A percentile compares a stretch with the other conserved stretches of the same genome.
Evolutionary conservation across 2,329 filamentous ascomycete species (phyloP).

Genomic region (Aaosphaeria pasadenensis): DNA sequence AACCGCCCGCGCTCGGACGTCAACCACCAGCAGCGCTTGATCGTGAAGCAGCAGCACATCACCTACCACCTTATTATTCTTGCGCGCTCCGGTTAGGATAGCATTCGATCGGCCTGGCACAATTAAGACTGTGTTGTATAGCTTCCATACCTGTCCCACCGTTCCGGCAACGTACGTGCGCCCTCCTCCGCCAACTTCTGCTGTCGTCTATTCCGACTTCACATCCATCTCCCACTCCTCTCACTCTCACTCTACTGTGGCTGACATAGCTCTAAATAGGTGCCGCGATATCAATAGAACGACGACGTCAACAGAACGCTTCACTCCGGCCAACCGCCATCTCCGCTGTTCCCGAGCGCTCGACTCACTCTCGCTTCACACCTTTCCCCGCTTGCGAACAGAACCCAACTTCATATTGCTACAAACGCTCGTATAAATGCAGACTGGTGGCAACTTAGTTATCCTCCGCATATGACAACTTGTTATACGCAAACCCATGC

Average conservation of each 20-base stretch:
- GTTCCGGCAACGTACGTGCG: constrained; percentile 24
- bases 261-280: constrained; percentile 15
- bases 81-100: constrained; percentile 25
- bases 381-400: constrained; percentile 7
- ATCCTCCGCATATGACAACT: constrained; percentile 27
- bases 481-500: constrained; percentile 43
- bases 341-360: constrained; percentile 3
- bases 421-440: not conserved
- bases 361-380: constrained; percentile 11
- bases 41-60: constrained; percentile 20
- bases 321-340: not conserved
- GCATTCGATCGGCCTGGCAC: constrained; percentile 15
- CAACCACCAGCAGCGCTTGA: not conserved
- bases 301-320: not conserved
- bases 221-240: constrained; percentile 15
- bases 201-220: constrained; percentile 14
- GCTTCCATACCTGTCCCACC: constrained; percentile 17
- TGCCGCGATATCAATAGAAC: constrained; percentile 16
- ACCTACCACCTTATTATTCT: constrained; percentile 36
- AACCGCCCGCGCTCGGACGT: not conserved
- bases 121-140: constrained; percentile 31
- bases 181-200: constrained; percentile 22
- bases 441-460: not conserved
- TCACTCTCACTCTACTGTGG: constrained; percentile 8
- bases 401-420: not conserved